These are phyloP conservation scores for Coemansia sp. DNA, from an alignment of 192 early-diverging fungal genomes.

Conservation along the genomic window DNA sequence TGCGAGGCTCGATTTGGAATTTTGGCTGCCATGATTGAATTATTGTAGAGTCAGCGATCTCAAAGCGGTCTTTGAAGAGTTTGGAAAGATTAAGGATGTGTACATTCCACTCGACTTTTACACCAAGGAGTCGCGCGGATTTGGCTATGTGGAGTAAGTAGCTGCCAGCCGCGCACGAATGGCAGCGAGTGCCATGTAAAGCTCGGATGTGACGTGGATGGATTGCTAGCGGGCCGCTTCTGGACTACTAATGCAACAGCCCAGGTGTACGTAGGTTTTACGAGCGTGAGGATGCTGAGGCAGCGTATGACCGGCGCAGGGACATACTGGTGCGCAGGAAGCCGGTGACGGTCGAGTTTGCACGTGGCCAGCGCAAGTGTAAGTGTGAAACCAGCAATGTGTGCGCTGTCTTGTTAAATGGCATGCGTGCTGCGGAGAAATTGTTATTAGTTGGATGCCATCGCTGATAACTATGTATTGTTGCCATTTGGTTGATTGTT, in stretches of 20 bases:
- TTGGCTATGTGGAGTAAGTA: slow-evolving; percentile 52
- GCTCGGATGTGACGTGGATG: neutral
- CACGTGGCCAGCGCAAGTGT: slow-evolving; percentile 51
- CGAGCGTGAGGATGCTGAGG: slow-evolving; percentile 49
- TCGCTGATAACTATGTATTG: neutral
- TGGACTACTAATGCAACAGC: too few species aligned
- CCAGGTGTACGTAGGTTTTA: slow-evolving; percentile 27
- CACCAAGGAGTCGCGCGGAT: slow-evolving; percentile 48
- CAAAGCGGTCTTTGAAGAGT: slow-evolving; percentile 33
- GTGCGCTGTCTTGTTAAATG: neutral
- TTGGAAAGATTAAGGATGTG: slow-evolving; percentile 46
- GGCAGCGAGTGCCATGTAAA: neutral
- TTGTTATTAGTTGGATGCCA: too few species aligned
- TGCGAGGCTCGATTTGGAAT: too few species aligned
- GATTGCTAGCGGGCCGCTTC: neutral
- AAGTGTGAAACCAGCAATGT: neutral
- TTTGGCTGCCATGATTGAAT: too few species aligned
- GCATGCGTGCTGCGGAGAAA: too few species aligned
- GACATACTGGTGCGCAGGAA: slow-evolving; percentile 25
- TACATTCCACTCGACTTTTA: slow-evolving; percentile 47
- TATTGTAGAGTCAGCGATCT: slow-evolving; percentile 31
- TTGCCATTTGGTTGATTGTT: neutral
- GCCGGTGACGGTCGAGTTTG: slow-evolving; percentile 47
- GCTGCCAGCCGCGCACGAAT: neutral
- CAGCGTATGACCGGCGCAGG: slow-evolving; percentile 39